Conservation (phyloP, 2,329 filamentous ascomycete species). For the Clarireedia homoeocarpa region DNA sequence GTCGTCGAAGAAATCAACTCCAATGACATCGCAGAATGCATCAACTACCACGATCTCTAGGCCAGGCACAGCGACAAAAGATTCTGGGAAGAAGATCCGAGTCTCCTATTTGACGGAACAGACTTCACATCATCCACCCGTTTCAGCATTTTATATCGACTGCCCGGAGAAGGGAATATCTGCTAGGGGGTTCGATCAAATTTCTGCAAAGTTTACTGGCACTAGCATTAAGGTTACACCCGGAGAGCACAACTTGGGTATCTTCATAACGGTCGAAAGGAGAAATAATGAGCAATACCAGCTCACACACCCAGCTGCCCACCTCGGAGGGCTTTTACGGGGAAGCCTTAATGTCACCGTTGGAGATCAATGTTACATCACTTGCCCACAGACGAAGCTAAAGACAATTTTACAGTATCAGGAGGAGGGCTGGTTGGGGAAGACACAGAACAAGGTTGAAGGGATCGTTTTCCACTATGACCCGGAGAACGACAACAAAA, state of each 20-base stretch:
- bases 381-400: slow-evolving; percentile 80
- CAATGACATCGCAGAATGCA: slow-evolving; percentile 16
- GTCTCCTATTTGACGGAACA: slow-evolving; percentile 96
- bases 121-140: slow-evolving; percentile 94
- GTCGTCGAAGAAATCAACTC: slow-evolving; percentile 7
- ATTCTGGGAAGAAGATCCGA: slow-evolving; percentile 57
- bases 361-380: slow-evolving; percentile 80
- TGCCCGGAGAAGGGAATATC: slow-evolving; percentile 86
- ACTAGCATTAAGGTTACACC: slow-evolving; percentile 88
- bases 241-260: slow-evolving; percentile 89
- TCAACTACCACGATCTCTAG: slow-evolving; percentile 18
- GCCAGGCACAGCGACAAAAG: slow-evolving; percentile 3
- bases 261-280: slow-evolving; percentile 81
- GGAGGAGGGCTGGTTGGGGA: slow-evolving; percentile 91
- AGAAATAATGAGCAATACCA: slow-evolving; percentile 86
- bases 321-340: slow-evolving; percentile 78
- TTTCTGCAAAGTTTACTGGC: slow-evolving; percentile 95
- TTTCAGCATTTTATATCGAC: slow-evolving; percentile 90
- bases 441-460: slow-evolving; percentile 83
- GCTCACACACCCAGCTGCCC: slow-evolving; percentile 88
- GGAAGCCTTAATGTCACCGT: slow-evolving; percentile 87
- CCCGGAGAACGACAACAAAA: slow-evolving; percentile 74
- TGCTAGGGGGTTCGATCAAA: slow-evolving; percentile 88
- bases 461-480: slow-evolving; percentile 89
- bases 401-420: slow-evolving; percentile 91